Conservation (phyloP, 2,329 filamentous ascomycete species). For the Phaeomoniella chlamydospora region DNA sequence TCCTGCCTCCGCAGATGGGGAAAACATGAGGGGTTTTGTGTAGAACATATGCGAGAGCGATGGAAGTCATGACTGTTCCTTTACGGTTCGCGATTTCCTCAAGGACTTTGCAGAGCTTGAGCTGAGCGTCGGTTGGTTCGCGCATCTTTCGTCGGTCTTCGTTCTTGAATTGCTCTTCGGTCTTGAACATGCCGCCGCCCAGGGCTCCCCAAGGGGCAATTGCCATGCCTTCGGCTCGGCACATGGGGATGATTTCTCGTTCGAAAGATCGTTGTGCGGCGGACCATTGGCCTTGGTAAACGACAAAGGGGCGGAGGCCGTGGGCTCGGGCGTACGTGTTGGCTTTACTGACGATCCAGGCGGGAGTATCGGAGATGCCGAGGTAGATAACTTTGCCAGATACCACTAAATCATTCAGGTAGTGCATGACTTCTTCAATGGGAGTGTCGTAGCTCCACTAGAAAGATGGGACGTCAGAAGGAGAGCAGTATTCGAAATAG, state of each 20-base stretch:
- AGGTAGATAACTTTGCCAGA: conserved; percentile 53
- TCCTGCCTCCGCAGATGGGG: conserved; percentile 38
- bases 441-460: conserved; percentile 52
- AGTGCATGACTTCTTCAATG: conserved; percentile 55
- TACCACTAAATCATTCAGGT: conserved; percentile 44
- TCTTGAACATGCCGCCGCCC: conserved; percentile 36
- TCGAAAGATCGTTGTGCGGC: conserved; percentile 50
- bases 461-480: conserved; percentile 6
- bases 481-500: conserved; percentile 1
- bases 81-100: conserved; percentile 9
- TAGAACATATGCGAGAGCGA: conserved; percentile 36
- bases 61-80: conserved; percentile 4
- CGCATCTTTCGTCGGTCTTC: conserved; percentile 10
- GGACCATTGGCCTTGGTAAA: conserved; percentile 55
- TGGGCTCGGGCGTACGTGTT: conserved; percentile 50
- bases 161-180: conserved; percentile 16
- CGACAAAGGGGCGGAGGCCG: conserved; percentile 53
- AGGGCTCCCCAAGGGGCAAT: conserved; percentile 41
- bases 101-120: conserved; percentile 7
- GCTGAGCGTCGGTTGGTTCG: conserved; percentile 6
- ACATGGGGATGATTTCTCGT: conserved; percentile 56
- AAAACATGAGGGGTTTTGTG: conserved; percentile 38
- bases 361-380: conserved; percentile 53
- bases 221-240: conserved; percentile 45
- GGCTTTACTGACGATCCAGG: conserved; percentile 41